phyloP scores from a whole-genome alignment of 2,329 filamentous ascomycete genomes.

The Cladophialophora psammophila region DNA sequence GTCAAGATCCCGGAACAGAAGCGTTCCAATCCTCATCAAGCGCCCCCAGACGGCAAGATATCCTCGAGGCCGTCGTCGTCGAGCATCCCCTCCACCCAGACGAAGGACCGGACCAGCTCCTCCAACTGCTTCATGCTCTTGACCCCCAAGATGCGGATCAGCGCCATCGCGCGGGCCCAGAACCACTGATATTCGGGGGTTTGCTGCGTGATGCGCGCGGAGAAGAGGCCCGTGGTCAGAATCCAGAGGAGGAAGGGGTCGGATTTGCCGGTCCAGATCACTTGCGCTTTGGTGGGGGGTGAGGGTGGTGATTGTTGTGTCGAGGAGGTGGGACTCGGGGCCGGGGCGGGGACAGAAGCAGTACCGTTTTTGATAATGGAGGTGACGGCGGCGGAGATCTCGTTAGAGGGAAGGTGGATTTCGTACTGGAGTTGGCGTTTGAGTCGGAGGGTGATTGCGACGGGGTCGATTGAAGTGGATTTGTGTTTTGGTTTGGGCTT shows the following conservation, averaged over 20 bases:
- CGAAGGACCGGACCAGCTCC: slow-evolving; percentile 21
- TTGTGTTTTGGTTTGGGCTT: too few relatives aligned
- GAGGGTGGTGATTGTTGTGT: too few relatives aligned
- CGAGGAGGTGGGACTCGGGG: too few relatives aligned
- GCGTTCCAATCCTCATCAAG: too few relatives aligned
- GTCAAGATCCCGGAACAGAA: too few relatives aligned
- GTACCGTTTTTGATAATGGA: too few relatives aligned
- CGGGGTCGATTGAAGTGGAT: not conserved
- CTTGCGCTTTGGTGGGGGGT: not conserved
- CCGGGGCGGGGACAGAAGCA: too few relatives aligned
- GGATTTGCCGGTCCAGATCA: slow-evolving; percentile 26
- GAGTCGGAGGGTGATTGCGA: slow-evolving; percentile 16
- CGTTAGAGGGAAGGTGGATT: slow-evolving; percentile 24
- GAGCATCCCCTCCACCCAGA: slow-evolving; percentile 21
- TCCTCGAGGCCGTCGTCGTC: slow-evolving; percentile 8
- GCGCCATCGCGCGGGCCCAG: slow-evolving; percentile 10
- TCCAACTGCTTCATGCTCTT: slow-evolving; percentile 7
- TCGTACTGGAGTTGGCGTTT: slow-evolving; percentile 28
- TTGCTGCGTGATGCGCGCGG: not conserved
- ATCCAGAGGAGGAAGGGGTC: slow-evolving; percentile 25
- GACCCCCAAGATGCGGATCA: slow-evolving; percentile 15
- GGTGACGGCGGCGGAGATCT: slow-evolving; percentile 7
- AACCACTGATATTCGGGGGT: slow-evolving; percentile 24
- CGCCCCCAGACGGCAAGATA: too few relatives aligned
- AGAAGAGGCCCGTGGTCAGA: slow-evolving; percentile 20